These are phyloP conservation scores for Picea glauca DNA, from an alignment of 75 land plant species.

Conservation along the genomic window DNA sequence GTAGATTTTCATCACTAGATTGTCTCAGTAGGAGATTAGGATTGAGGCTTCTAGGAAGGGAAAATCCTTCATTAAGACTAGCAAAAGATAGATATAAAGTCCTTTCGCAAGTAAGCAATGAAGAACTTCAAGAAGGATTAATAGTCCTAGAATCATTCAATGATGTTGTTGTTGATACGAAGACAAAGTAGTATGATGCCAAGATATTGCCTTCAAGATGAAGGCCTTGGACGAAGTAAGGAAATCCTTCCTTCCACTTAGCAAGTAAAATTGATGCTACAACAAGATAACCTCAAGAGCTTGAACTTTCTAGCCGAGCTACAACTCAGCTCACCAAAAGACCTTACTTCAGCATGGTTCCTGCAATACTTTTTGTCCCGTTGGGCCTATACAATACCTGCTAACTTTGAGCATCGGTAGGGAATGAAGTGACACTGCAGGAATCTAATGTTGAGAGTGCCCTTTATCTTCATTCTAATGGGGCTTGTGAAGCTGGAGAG, in stretches of 20 bases:
- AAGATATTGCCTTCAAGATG: slow-evolving; percentile 64
- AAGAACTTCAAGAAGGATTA: slow-evolving; percentile 53
- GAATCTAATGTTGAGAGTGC: slow-evolving; percentile 57
- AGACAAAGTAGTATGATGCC: slow-evolving; percentile 50
- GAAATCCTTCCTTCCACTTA: too few relatives aligned
- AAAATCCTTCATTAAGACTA: slow-evolving; percentile 49
- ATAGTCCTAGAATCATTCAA: slow-evolving; percentile 63
- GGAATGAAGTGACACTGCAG: slow-evolving; percentile 38
- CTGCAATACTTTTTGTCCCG: background rate
- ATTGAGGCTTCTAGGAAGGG: slow-evolving; percentile 63
- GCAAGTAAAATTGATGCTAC: too few relatives aligned
- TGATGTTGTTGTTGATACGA: slow-evolving; percentile 70
- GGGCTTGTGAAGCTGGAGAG: slow-evolving; percentile 75
- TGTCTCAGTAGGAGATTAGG: slow-evolving; percentile 84
- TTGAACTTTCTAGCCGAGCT: too few relatives aligned
- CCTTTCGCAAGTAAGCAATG: slow-evolving; percentile 19
- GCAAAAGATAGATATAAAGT: slow-evolving; percentile 51
- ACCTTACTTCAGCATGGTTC: background rate
- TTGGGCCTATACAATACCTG: background rate
- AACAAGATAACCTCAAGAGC: too few relatives aligned
- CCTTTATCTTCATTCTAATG: slow-evolving; percentile 82
- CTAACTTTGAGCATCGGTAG: slow-evolving; percentile 27
- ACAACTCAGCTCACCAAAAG: too few relatives aligned
- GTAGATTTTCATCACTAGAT: slow-evolving; percentile 61
- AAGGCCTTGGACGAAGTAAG: slow-evolving; percentile 52